Evolutionary conservation across 2,329 filamentous ascomycete genomes (phyloP), one percentile per base, ranked within the genome.

Genomic region (Sclerotinia sclerotiorum): DNA sequence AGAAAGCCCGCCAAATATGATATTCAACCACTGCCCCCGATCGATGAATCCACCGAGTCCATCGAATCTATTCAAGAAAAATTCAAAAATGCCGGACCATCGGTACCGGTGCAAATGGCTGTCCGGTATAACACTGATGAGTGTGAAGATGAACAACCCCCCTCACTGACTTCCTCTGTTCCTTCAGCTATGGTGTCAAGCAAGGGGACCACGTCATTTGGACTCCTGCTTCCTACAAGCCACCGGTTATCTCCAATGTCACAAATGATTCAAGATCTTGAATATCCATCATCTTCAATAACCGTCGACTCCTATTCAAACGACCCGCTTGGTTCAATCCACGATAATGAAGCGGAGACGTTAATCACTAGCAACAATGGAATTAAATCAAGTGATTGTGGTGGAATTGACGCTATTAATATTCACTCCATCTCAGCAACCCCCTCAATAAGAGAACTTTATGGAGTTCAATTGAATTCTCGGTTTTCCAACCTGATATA

Each of bases 1-100:
- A 63, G 15, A 52, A 63, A 51, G 32, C 60, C 60, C 7, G 60
- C 46, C 27, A 62, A 51, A 62, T 62, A 62, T 62, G 46, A 62
- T 32, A 49, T 62, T 24, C 44, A 35, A 39, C 46, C 29, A 39
- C 39, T 63, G 21, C 32, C 60, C 11, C 46, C 48, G 29, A 63
- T 63, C 11, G 46, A 27, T 7, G 60, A 63, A 48, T 57, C 54
- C 21, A 57, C 17, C 17, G 46, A 48, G 19, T 57, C 55, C 32
- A 27, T 10, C 46, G 46, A 63, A 51, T 51, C 21, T 63, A 51
- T 39, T 5, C n/a, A 27, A 51, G 60, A 51, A 4, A 63, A 35
- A 21, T 13, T 5, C n/a, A n/a, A 49, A 39, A 15, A 51, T 13
- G 46, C n/a, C 4, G 29, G 15, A 15, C n/a, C 29, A 19, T 27